Conservation (phyloP, 805 yeast genomes). For the Torulaspora gathmanii region DNA sequence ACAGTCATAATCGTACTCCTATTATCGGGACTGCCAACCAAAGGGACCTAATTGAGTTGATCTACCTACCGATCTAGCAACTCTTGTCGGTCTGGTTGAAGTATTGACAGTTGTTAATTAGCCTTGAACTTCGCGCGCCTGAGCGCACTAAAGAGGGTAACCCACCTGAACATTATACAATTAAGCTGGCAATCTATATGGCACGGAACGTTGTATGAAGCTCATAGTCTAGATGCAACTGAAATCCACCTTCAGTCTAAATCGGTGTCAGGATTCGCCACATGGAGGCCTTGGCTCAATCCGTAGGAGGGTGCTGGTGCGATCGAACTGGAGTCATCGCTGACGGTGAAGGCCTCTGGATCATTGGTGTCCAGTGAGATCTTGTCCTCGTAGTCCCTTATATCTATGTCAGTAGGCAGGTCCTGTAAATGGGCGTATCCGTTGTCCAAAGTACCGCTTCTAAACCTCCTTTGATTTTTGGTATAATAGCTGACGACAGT, state of each 20-base stretch:
- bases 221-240: neutral
- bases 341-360: constrained; percentile 3
- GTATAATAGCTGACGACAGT: constrained; percentile 35
- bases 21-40: neutral
- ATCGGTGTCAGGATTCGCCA: constrained; percentile 33
- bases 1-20: constrained; percentile 16
- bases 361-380: constrained; percentile 1
- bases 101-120: neutral
- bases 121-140: neutral
- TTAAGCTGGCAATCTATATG: neutral
- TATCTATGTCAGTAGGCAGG: constrained; percentile 22
- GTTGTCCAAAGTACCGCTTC: constrained; percentile 28
- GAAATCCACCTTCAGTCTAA: constrained; percentile 15
- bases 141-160: neutral
- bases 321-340: constrained; percentile 10
- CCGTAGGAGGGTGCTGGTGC: constrained; percentile 14
- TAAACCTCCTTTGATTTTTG: constrained; percentile 25
- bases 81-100: neutral
- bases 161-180: neutral
- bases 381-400: constrained; percentile 17
- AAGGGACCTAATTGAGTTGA: neutral
- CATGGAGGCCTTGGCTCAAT: constrained; percentile 18
- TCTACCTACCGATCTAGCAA: neutral
- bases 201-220: neutral
- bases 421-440: constrained; percentile 18